Conservation (phyloP, 2,329 filamentous ascomycete species). For the Incumbomyces lentus region DNA sequence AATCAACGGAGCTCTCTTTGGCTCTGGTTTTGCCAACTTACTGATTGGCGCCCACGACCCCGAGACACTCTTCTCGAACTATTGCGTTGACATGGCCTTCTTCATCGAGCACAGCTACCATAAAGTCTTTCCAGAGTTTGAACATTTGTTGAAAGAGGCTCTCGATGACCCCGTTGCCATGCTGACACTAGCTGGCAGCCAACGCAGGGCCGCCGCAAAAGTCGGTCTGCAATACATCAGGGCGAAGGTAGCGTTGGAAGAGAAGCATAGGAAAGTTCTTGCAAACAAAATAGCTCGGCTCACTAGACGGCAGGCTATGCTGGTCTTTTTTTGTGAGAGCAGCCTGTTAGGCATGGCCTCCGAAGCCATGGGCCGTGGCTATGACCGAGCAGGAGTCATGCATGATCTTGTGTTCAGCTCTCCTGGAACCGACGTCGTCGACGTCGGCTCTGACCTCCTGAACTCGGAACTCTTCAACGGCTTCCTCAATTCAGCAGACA, state of each 20-base stretch:
- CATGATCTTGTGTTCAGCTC: constrained; percentile 22
- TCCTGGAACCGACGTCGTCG: constrained; percentile 20
- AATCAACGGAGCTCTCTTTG: constrained; percentile 19
- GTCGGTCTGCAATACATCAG: constrained; percentile 19
- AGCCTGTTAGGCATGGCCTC: constrained; percentile 33
- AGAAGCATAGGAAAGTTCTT: constrained; percentile 12
- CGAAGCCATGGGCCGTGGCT: constrained; percentile 20
- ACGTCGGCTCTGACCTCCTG: constrained; percentile 18
- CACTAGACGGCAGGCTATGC: constrained; percentile 10
- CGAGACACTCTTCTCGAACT: constrained; percentile 21
- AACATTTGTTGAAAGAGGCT: constrained; percentile 11
- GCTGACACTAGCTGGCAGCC: constrained; percentile 9
- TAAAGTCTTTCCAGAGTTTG: constrained; percentile 19
- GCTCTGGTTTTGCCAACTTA: constrained; percentile 18
- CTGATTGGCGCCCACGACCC: constrained; percentile 20
- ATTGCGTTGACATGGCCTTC: constrained; percentile 20
- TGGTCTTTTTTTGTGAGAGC: constrained; percentile 25
- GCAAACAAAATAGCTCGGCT: constrained; percentile 14
- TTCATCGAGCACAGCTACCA: constrained; percentile 23
- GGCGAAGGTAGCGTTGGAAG: constrained; percentile 19
- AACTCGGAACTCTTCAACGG: constrained; percentile 22
- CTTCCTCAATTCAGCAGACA: constrained; percentile 21
- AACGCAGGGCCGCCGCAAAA: constrained; percentile 13
- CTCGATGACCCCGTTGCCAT: constrained; percentile 9
- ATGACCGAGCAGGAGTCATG: constrained; percentile 18